A percentile compares a stretch with the other conserved stretches of the same genome.
These are phyloP conservation scores for Tuctoria greenei DNA, from an alignment of 176 grass and related monocot genomes.

Conservation along the genomic window DNA sequence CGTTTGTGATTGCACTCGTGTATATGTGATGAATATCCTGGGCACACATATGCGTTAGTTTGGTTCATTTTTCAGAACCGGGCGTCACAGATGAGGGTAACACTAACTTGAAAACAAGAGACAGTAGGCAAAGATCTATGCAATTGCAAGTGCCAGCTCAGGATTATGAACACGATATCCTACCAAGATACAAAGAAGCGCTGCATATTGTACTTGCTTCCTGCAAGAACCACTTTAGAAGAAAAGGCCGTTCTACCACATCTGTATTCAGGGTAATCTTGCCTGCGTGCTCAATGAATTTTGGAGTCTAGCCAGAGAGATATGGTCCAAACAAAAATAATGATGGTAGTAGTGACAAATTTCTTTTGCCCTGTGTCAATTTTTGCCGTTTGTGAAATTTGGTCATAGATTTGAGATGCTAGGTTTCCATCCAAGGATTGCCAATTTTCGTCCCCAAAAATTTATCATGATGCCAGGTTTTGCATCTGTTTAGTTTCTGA, in stretches of 20 bases:
- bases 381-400: neutral
- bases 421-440: neutral
- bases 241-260: conserved; percentile 41
- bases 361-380: neutral
- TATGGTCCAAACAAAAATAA: neutral
- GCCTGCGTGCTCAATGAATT: neutral
- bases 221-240: conserved; percentile 57
- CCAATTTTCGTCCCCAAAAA: neutral
- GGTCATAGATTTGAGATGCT: neutral
- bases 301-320: conserved; percentile 1
- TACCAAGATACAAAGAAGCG: conserved; percentile 84
- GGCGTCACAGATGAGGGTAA: conserved; percentile 49
- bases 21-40: too few species aligned
- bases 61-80: too few species aligned
- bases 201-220: conserved; percentile 57
- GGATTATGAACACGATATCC: conserved; percentile 80
- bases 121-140: conserved; percentile 29
- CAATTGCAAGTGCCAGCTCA: conserved; percentile 54
- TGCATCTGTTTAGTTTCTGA: neutral
- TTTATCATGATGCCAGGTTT: neutral
- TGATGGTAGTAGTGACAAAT: neutral
- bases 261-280: conserved; percentile 65
- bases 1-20: too few species aligned
- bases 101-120: conserved; percentile 21
- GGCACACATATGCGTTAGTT: too few species aligned